Base-by-base conservation (phyloP, 257 asterid species). In the Forsythia viridissima region DNA sequence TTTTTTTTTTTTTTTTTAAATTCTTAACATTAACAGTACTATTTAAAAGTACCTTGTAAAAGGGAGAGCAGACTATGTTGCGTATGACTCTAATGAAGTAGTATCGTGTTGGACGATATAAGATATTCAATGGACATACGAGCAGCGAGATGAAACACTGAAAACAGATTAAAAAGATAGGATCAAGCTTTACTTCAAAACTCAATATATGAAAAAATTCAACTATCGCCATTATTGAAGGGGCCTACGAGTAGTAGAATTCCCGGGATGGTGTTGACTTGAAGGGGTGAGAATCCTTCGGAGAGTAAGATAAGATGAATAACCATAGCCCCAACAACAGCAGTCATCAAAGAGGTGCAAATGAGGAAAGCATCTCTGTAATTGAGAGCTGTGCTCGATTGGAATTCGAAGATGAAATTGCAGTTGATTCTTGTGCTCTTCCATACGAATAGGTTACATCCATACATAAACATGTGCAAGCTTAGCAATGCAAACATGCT, bases 401-500 rank as follows among this genome's bases (percentile, higher is more conserved):
- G 91, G 87, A 91, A 92, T 66, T 96, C 99, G 76, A 96, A 93
- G 44, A 96, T 96, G 90, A 93, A 96, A 85, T 87, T 87, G 89
- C 87, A 78, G 87, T 93, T 96, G 84, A 96, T 92, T 77, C 98
- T 86, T 42, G 91, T 91, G 80, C 81, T 85, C 89, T 89, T 96
- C 99, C 99, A 96, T 80, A 85, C 84, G 84, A 96, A 90, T 30
- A 96, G 83, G 77, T 96, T 92, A 76, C 99, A 96, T 16, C 99
- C 99, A 42, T 96, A 96, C 91, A 96, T 81, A 82, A 93, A 96
- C 67, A 96, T 67, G 80, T 96, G 98, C 87, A 96, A 82, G 91
- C 99, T 96, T 76, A 93, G 81, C 84, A 96, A 80, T 70, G 99
- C 98, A 84, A 96, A 92, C 92, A 89, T 89, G 96, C 99, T 96